These are phyloP conservation scores for Pyrrhoderma lamaoense DNA, from an alignment of 1,284 basidiomycete species.

Conservation along the genomic window DNA sequence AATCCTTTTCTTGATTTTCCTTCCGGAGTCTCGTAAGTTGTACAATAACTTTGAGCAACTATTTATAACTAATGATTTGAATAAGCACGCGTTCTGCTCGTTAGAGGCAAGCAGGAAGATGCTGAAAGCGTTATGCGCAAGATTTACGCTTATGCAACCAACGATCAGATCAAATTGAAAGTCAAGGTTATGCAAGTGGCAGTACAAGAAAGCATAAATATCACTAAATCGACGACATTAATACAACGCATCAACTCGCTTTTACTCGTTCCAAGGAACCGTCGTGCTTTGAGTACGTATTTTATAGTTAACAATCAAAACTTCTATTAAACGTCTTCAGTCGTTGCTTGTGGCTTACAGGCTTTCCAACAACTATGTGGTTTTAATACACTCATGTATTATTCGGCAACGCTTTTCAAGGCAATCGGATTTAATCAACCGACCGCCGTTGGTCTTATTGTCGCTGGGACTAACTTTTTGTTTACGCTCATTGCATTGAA, in stretches of 20 bases:
- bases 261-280: slow-evolving; percentile 49
- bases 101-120: slow-evolving; percentile 40
- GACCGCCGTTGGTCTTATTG: slow-evolving; percentile 71
- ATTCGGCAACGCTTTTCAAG: slow-evolving; percentile 73
- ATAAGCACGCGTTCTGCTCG: slow-evolving; percentile 64
- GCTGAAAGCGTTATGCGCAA: slow-evolving; percentile 51
- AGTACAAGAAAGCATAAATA: slow-evolving; percentile 57
- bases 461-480: slow-evolving; percentile 74
- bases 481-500: slow-evolving; percentile 78
- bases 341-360: slow-evolving; percentile 73
- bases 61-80: background rate
- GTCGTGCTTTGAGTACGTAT: slow-evolving; percentile 59
- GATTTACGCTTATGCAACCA: slow-evolving; percentile 60
- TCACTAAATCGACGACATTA: slow-evolving; percentile 56
- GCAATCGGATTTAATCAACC: slow-evolving; percentile 76
- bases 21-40: slow-evolving; percentile 70
- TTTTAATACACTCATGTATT: slow-evolving; percentile 64
- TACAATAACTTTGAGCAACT: background rate
- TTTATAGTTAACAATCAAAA: background rate
- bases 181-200: slow-evolving; percentile 54
- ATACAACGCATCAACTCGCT: slow-evolving; percentile 49
- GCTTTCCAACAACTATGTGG: slow-evolving; percentile 80
- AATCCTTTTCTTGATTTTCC: slow-evolving; percentile 49
- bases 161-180: slow-evolving; percentile 62
- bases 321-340: slow-evolving; percentile 28